Conservation (phyloP, 176 grass and related monocot genomes). For the Phoenix dactylifera region DNA sequence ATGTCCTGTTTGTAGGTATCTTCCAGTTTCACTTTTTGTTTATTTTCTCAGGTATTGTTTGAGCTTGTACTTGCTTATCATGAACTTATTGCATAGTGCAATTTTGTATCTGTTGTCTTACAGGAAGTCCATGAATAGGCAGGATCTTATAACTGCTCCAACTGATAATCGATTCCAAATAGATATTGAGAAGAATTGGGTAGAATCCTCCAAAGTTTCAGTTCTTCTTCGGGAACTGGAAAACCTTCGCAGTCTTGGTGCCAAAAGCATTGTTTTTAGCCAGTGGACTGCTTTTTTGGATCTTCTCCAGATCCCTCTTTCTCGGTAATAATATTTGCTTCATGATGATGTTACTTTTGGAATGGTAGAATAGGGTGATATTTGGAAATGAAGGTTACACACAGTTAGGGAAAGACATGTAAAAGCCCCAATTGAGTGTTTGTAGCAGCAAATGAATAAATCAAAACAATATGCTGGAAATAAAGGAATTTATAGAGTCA, state of each 20-base stretch:
- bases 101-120: not conserved
- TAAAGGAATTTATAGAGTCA: too few relatives aligned
- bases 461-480: too few relatives aligned
- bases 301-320: conserved; percentile 96
- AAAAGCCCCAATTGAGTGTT: too few relatives aligned
- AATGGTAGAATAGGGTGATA: too few relatives aligned
- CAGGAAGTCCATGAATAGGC: conserved; percentile 62
- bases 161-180: conserved; percentile 70
- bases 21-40: conserved; percentile 3
- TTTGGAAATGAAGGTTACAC: too few relatives aligned
- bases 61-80: not conserved
- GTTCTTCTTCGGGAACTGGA: conserved; percentile 73
- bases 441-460: too few relatives aligned
- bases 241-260: conserved; percentile 38
- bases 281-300: conserved; percentile 99
- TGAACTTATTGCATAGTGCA: not conserved
- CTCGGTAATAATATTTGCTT: conserved; percentile 36
- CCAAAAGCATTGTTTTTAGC: conserved; percentile 94
- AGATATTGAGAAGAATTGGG: conserved; percentile 83
- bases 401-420: too few relatives aligned
- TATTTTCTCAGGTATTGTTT: conserved; percentile 9
- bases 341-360: not conserved
- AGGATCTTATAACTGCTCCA: conserved; percentile 91
- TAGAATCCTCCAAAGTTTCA: conserved; percentile 91
- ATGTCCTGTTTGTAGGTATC: conserved; percentile 90